Base-by-base conservation (phyloP, 2,329 filamentous ascomycete species). In the Fusarium nelsonii region DNA sequence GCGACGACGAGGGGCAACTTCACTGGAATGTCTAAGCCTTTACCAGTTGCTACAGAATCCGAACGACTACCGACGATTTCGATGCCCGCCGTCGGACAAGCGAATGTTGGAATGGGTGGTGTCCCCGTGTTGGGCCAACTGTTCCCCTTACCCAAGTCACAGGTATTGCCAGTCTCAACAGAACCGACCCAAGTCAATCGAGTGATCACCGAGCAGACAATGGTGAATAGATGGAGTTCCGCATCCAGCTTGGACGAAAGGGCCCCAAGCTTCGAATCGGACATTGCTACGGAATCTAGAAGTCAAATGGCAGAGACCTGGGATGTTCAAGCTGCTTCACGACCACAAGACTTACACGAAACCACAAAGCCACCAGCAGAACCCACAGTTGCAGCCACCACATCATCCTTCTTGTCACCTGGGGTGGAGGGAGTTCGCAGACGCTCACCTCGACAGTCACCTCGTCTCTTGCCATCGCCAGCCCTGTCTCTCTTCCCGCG, bases 361-460 rank as follows among this genome's bases (percentile, higher is more conserved):
- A 26, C 40, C 26, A 39, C 40, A 41, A 58, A 28, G 34, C 6
- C 43, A 11, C 52, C 52, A 26, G 46, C 55, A 8, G 48, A 58
- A 16, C 67, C 72, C 33, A 75, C 72, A 4, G 77, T 77, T 50
- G 83, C 80, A 2, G 78, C 76, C 14, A 83, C 82, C 6, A 84
- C 83, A 12, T 84, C 82, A 3, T 79, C 82, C 9, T 82, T 87
- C 70, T 74, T 85, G 8, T 88, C 86, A 6, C 86, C 86, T 0
- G 82, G 81, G 3, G 74, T 78, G 6, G 85, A 87, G 8, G 83
- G 82, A 43, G 69, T 88, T 30, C 81, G 85, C 12, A 81, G 84
- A 68, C 80, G 87, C 45, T 88, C 86, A 5, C 85, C 86, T 15
- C 78, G 83, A 43, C 79, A 83, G 15, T 88, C 86, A 3, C 86